Evolutionary conservation across 805 yeast genomes (phyloP), one percentile per base, ranked within the genome.

Genomic region (Candida qinlingensis): DNA sequence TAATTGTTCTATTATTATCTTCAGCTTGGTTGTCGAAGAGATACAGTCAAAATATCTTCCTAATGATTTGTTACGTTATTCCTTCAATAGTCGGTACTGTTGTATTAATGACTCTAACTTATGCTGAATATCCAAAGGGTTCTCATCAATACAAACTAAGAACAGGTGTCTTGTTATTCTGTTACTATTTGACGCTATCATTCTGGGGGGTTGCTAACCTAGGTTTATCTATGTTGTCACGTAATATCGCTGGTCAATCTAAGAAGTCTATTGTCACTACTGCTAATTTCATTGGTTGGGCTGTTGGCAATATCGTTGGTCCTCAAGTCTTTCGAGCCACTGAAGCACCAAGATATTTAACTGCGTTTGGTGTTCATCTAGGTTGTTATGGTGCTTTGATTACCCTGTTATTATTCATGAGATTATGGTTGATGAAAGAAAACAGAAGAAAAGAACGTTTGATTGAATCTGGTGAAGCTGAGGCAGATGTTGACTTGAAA

Each of bases 241-340:
- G 79, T 43, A 79, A 78, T 51, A 75, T 80, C 26, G 76, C 82
- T 2, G 83, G 83, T 2, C 72, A 76, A 49, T 75, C 81, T 8
- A 79, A 79, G 54, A 70, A 78, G 50, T 65, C 76, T 31, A 68
- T 71, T 37, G 64, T 80, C 46, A 76, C 75, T 49, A 73, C 74
- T 8, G 56, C 72, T 9, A 76, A 77, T 4, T 71, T 78, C 76
- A 65, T 77, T 41, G 74, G 72, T 37, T 78, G 77, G 55, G 75
- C 77, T 12, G 62, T 77, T 28, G 76, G 80, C 10, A 71, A 78
- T 61, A 66, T 83, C 51, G 65, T 77, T 42, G 85, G 83, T 3
- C 84, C 87, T 4, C 83, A 80, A 53, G 68, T 77, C 54, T 80
- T 80, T 62, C 69, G 73, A 50, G 63, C 68, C 1, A 56, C 63